Evolutionary conservation across 2,329 filamentous ascomycete species (phyloP).

Genomic region (Pyrenophora teres): DNA sequence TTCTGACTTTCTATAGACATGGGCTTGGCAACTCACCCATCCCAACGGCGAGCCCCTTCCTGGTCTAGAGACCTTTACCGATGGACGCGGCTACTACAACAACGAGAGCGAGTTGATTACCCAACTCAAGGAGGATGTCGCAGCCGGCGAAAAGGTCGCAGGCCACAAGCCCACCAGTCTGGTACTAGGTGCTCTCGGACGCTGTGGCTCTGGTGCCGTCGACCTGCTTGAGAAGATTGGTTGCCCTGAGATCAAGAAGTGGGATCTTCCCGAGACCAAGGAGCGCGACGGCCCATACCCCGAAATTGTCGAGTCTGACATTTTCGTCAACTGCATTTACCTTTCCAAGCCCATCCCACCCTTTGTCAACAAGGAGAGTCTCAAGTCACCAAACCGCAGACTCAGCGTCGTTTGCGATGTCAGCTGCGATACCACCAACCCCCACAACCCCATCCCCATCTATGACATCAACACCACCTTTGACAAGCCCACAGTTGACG

Average conservation of each 20-base stretch:
- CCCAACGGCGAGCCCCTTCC: constrained; percentile 69
- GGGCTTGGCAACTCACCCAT: constrained; percentile 80
- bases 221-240: constrained; percentile 78
- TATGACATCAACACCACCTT: constrained; percentile 88
- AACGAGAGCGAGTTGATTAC: constrained; percentile 75
- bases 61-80: constrained; percentile 60
- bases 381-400: constrained; percentile 70
- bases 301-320: constrained; percentile 71
- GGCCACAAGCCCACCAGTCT: constrained; percentile 74
- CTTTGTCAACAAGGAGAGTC: constrained; percentile 74
- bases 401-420: constrained; percentile 66
- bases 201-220: constrained; percentile 84
- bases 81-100: constrained; percentile 63
- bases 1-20: constrained; percentile 61
- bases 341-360: constrained; percentile 77
- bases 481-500: constrained; percentile 80
- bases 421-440: constrained; percentile 71
- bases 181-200: constrained; percentile 77
- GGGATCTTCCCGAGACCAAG: constrained; percentile 80
- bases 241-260: constrained; percentile 70
- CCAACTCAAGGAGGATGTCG: constrained; percentile 74
- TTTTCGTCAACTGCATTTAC: constrained; percentile 69
- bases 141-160: constrained; percentile 67
- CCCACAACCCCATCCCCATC: constrained; percentile 76
- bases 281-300: constrained; percentile 70